Percentiles rank a stretch among this genome's conserved stretches.
Evolutionary conservation across 208 protist species (phyloP).

Genomic region (Entamoeba dispar): DNA sequence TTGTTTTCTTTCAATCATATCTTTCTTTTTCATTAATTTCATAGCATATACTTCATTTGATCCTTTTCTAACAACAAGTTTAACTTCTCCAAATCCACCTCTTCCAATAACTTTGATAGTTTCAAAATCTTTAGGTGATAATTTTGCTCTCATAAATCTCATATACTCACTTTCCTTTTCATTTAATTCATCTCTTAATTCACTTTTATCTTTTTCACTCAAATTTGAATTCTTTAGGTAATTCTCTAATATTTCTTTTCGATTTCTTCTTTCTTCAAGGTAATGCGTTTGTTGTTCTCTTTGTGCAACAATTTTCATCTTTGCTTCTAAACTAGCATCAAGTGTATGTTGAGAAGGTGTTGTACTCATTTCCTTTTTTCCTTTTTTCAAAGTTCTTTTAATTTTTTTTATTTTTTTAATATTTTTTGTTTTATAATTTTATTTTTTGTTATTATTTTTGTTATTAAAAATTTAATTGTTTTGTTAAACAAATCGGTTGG

Average conservation of each 20-base stretch:
- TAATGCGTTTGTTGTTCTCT: neutral
- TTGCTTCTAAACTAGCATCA: neutral
- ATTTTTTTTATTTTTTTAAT: too few relatives aligned
- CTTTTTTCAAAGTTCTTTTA: too few relatives aligned
- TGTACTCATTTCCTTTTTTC: neutral
- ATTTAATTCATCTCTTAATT: conserved; percentile 3
- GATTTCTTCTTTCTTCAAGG: neutral
- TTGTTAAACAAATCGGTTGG: too few relatives aligned
- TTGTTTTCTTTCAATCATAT: conserved; percentile 60
- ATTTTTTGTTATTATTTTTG: too few relatives aligned
- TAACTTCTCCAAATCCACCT: conserved; percentile 68
- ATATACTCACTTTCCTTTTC: conserved; percentile 38
- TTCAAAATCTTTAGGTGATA: conserved; percentile 54
- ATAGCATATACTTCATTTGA: conserved; percentile 55
- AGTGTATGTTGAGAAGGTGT: neutral
- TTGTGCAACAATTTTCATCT: neutral
- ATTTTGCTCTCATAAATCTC: conserved; percentile 36
- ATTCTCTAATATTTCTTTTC: conserved; percentile 11
- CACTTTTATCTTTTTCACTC: neutral
- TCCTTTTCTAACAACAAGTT: conserved; percentile 44
- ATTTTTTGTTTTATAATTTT: too few relatives aligned
- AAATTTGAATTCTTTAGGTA: neutral
- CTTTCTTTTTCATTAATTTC: conserved; percentile 56
- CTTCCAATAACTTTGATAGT: conserved; percentile 55
- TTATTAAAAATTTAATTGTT: too few relatives aligned